A percentile compares a stretch with the other conserved stretches of the same genome.
phyloP scores from a whole-genome alignment of 495 filamentous ascomycete species.

The Podospora pseudopauciseta region DNA sequence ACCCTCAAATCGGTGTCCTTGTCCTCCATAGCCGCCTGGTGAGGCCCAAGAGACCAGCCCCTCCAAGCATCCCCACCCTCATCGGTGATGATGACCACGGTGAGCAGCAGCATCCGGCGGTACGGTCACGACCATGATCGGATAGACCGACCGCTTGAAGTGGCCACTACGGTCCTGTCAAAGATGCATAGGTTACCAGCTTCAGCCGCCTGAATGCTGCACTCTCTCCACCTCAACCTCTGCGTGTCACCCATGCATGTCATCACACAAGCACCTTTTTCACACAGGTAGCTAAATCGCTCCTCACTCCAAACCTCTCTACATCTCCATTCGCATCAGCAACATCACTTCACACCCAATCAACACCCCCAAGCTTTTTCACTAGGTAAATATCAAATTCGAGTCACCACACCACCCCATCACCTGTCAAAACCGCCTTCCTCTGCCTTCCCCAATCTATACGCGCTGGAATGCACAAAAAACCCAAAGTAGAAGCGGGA shows the following conservation, averaged over 20 bases:
- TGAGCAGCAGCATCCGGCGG: background rate
- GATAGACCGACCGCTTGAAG: background rate
- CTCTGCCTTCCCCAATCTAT: background rate
- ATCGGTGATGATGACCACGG: background rate
- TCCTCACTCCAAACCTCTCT: background rate
- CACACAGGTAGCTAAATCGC: background rate
- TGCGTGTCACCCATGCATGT: background rate
- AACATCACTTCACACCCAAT: background rate
- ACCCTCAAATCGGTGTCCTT: background rate
- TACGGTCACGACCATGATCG: background rate
- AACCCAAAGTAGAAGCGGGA: background rate
- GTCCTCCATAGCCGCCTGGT: background rate
- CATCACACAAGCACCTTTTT: background rate
- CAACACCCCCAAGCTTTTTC: background rate
- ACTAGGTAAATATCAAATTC: background rate
- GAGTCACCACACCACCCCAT: background rate
- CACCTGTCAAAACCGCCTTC: background rate
- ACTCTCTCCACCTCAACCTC: background rate
- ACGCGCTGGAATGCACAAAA: conserved; percentile 1
- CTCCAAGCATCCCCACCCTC: background rate
- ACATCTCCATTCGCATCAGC: background rate
- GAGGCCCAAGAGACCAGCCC: background rate
- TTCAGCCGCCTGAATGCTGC: background rate
- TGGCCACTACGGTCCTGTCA: background rate
- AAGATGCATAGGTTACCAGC: background rate